Evolutionary conservation across 2,329 filamentous ascomycete species (phyloP), one percentile per base, ranked within the genome.

Genomic region (Stemphylium vesicarium): DNA sequence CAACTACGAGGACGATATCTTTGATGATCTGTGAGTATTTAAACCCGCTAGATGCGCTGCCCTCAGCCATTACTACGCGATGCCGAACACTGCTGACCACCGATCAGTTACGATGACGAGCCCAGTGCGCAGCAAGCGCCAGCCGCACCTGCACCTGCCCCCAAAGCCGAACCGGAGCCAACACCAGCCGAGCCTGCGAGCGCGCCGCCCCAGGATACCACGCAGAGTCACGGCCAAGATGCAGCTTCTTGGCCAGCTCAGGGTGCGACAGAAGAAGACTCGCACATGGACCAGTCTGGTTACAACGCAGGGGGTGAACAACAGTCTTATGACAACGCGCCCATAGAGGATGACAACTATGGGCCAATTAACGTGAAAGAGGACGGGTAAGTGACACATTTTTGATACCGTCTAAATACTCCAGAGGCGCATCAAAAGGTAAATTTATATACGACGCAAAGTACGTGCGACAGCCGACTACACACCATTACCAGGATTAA

Each of bases 1-100:
- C 71, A 90, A 91, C 65, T 88, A 92, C 65, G 92, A 96, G 67
- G 93, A 96, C 72, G 92, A 96, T 83, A 90, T 96, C 78, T 96
- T 96, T 78, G 92, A 92, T 69, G 93, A 96, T 79, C 85, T 96
- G 92, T 96, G 82, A 79, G 91, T 84, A 13, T 52, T 24, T 5
- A 35, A 47, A 42, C 13, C 15, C 8, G 7, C 24, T 8, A 7
- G 45, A 35, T 47, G 48, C 55, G 39, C 45, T 40, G 15, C 18
- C 7, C 42, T 44, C 16, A 24, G 45, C 13, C 16, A 13, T 11
- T 7, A 6, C 18, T 33, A 13, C 20, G 4, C 15, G 20, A 18
- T 5, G 32, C 32, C 29, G 36, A 35, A 20, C 16, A 15, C n/a
- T 43, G 32, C 65, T 69, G 46, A 69, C 59, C 41, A 15, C 5